A percentile compares a stretch with the other conserved stretches of the same genome.
phyloP scores from a whole-genome alignment of 148 eudicot genomes.

The Hydrangea macrophylla region DNA sequence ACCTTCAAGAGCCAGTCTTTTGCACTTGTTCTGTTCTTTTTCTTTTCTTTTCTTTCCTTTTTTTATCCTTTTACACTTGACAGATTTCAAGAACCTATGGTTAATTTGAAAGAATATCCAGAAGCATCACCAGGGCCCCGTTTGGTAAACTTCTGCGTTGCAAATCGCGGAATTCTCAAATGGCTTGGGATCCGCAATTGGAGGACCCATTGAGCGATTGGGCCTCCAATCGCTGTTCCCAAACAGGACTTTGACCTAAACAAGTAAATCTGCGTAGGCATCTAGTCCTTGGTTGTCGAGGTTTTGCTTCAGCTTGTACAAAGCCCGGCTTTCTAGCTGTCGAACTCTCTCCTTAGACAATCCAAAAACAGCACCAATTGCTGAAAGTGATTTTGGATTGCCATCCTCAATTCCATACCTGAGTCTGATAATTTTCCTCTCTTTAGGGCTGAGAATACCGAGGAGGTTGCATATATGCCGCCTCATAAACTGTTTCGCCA shows the following conservation, averaged over 20 bases:
- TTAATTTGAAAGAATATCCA: too few relatives aligned
- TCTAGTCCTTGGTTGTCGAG: constrained; percentile 56
- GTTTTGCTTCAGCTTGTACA: constrained; percentile 67
- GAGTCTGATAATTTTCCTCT: constrained; percentile 53
- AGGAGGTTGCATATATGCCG: constrained; percentile 63
- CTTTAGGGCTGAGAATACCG: constrained; percentile 51
- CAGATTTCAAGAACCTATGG: too few relatives aligned
- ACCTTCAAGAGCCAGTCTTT: too few relatives aligned
- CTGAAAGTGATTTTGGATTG: constrained; percentile 49
- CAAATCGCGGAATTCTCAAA: too few relatives aligned
- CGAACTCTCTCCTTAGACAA: constrained; percentile 84
- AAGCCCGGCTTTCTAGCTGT: constrained; percentile 77
- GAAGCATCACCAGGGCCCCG: too few relatives aligned
- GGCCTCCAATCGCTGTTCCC: too few relatives aligned
- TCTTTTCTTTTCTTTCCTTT: too few relatives aligned
- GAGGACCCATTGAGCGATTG: too few relatives aligned
- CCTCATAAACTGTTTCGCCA: constrained; percentile 68
- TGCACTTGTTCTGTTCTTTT: too few relatives aligned
- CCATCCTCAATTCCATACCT: constrained; percentile 67
- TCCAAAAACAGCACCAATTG: constrained; percentile 69
- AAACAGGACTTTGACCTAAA: constrained; percentile 25
- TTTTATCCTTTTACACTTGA: too few relatives aligned
- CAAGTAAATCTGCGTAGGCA: constrained; percentile 63
- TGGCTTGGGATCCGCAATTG: too few relatives aligned
- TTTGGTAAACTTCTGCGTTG: too few relatives aligned